Evolutionary conservation across 225 moss, liverwort and hornwort species (phyloP).

Genomic region (Pseudoscleropodium purum): DNA sequence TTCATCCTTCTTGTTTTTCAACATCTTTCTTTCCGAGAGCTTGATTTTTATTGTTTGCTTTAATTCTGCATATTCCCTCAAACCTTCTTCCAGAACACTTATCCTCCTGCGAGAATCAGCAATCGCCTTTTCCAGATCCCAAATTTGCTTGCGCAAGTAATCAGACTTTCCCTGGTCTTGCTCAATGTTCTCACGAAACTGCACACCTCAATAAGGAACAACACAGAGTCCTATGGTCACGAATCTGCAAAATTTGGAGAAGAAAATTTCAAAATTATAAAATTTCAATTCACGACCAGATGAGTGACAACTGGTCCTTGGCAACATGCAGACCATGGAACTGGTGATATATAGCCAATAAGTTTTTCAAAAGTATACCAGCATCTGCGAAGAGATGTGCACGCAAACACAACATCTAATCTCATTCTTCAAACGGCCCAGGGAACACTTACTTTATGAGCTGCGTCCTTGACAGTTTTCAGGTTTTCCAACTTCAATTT

Average conservation of each 20-base stretch:
- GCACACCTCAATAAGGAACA: slow-evolving; percentile 19
- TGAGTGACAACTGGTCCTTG: neutral
- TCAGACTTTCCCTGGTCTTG: slow-evolving; percentile 76
- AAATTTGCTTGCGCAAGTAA: slow-evolving; percentile 63
- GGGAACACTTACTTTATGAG: slow-evolving; percentile 61
- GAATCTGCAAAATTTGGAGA: neutral
- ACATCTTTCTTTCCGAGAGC: slow-evolving; percentile 57
- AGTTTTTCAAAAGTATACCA: neutral
- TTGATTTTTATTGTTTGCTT: slow-evolving; percentile 38
- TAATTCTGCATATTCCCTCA: slow-evolving; percentile 38
- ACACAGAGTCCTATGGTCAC: neutral
- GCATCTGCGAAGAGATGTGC: neutral
- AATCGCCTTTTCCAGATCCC: slow-evolving; percentile 60
- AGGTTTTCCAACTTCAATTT: slow-evolving; percentile 92
- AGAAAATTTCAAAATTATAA: neutral
- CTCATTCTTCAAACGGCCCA: neutral
- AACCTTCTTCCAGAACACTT: slow-evolving; percentile 34
- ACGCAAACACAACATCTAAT: neutral
- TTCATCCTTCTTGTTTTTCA: slow-evolving; percentile 62
- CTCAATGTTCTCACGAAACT: slow-evolving; percentile 83
- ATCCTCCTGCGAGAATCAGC: slow-evolving; percentile 35
- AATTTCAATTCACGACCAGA: neutral
- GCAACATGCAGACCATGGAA: neutral
- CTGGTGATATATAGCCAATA: neutral
- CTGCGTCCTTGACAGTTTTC: slow-evolving; percentile 86